Percentiles rank a stretch among this genome's conserved stretches.
These are phyloP conservation scores for Heteromeles arbutifolia DNA, from an alignment of 306 rosid genomes.

Conservation along the genomic window DNA sequence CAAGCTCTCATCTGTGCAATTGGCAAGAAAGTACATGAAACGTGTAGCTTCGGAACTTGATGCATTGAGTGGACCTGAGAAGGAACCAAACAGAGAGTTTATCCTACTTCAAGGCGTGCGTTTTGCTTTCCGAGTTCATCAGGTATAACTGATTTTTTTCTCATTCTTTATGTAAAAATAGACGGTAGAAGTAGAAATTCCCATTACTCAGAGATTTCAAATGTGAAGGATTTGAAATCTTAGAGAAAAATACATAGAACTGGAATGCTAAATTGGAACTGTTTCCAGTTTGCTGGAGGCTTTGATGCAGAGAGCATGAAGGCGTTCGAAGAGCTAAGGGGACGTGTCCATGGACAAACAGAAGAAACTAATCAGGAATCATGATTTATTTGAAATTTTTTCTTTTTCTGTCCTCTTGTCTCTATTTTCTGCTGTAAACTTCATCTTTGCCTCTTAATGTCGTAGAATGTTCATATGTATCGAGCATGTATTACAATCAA, in stretches of 20 bases:
- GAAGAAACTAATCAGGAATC: constrained; percentile 42
- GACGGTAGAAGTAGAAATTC: neutral
- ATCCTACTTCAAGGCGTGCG: constrained; percentile 84
- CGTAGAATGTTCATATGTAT: constrained; percentile 1
- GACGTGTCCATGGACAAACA: constrained; percentile 43
- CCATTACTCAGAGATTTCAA: neutral
- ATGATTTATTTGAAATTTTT: neutral
- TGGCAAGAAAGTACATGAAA: constrained; percentile 85
- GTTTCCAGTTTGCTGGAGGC: constrained; percentile 89
- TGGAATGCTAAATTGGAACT: constrained; percentile 8
- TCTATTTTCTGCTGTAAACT: constrained; percentile 31
- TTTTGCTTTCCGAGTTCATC: constrained; percentile 90
- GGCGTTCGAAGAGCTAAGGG: constrained; percentile 84
- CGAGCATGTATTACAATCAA: constrained; percentile 21
- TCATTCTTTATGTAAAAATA: neutral
- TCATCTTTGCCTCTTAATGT: constrained; percentile 4
- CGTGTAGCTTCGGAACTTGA: constrained; percentile 87
- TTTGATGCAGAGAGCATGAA: constrained; percentile 93
- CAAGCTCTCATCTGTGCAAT: constrained; percentile 88
- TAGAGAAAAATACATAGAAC: neutral
- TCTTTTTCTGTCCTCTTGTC: neutral
- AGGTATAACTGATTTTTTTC: constrained; percentile 37
- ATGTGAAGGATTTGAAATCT: neutral
- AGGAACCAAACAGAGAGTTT: constrained; percentile 82
- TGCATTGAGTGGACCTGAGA: constrained; percentile 65